phyloP scores from a whole-genome alignment of 1,284 basidiomycete genomes.

The Schizophyllum amplum region DNA sequence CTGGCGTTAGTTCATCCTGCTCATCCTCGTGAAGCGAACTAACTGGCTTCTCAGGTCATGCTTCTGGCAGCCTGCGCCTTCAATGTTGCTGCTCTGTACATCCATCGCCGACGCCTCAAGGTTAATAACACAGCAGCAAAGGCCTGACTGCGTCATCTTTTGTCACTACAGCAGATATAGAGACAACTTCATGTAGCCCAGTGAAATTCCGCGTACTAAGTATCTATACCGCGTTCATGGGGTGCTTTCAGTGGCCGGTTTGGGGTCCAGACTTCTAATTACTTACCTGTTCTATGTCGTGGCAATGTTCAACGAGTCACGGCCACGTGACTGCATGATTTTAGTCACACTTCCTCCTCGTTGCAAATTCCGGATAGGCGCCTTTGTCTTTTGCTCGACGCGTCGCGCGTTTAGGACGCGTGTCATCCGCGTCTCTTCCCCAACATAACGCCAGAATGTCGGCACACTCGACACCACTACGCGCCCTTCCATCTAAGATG shows the following conservation, averaged over 20 bases:
- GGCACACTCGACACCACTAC: conserved; percentile 10
- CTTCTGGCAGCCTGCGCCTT: not conserved
- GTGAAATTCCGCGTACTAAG: too few species aligned
- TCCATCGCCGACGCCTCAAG: not conserved
- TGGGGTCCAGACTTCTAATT: too few species aligned
- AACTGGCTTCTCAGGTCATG: not conserved
- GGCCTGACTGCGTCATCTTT: too few species aligned
- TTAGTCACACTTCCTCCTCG: too few species aligned
- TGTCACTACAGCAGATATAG: too few species aligned
- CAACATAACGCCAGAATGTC: not conserved
- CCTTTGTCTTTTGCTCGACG: not conserved
- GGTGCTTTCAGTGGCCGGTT: too few species aligned
- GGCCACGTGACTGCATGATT: too few species aligned
- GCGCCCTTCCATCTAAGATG: conserved; percentile 8
- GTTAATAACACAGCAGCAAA: too few species aligned
- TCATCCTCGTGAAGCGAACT: not conserved
- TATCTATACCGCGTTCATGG: too few species aligned
- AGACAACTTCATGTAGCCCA: too few species aligned
- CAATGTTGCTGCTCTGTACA: not conserved
- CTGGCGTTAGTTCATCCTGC: conserved; percentile 2
- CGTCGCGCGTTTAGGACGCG: not conserved
- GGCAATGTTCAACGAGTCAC: too few species aligned
- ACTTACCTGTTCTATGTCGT: too few species aligned
- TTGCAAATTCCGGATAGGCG: not conserved
- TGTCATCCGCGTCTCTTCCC: not conserved